Conservation (phyloP, 176 grass and related monocot species). For the Pontederia crassipes region DNA sequence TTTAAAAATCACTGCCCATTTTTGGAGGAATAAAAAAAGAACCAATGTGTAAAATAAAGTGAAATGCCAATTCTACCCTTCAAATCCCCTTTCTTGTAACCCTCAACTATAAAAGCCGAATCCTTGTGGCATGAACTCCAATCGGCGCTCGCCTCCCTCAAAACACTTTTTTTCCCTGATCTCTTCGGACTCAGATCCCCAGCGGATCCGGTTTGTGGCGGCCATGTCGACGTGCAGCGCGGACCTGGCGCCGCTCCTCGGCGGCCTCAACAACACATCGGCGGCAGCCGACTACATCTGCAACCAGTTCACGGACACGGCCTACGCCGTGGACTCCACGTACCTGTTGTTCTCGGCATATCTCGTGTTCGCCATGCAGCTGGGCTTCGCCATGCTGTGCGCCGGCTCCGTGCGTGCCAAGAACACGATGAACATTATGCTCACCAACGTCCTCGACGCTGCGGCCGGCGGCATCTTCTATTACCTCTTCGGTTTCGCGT, state of each 20-base stretch:
- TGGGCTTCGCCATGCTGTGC: slow-evolving; percentile 36
- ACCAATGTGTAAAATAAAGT: too few relatives aligned
- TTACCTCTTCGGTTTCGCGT: slow-evolving; percentile 31
- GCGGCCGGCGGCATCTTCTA: slow-evolving; percentile 22
- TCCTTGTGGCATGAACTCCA: too few relatives aligned
- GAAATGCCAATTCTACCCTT: too few relatives aligned
- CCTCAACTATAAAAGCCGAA: too few relatives aligned
- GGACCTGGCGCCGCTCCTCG: background rate
- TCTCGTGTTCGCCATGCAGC: slow-evolving; percentile 31
- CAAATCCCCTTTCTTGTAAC: too few relatives aligned
- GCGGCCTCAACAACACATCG: background rate
- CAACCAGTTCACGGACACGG: slow-evolving; percentile 21
- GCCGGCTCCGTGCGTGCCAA: slow-evolving; percentile 24
- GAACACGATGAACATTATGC: slow-evolving; percentile 30
- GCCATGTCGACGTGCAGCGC: background rate
- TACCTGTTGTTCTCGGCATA: slow-evolving; percentile 35
- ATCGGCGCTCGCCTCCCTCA: too few relatives aligned
- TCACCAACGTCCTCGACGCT: slow-evolving; percentile 28
- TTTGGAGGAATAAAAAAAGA: too few relatives aligned
- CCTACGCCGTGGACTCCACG: slow-evolving; percentile 23
- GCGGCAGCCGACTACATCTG: slow-evolving; percentile 29
- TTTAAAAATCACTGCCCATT: too few relatives aligned
- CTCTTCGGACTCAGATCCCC: background rate
- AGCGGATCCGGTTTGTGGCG: background rate
- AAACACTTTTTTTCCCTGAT: background rate